A percentile compares a stretch with the other conserved stretches of the same genome.
Conservation (phyloP, 2,329 filamentous ascomycete species). For the Diplodia corticola region DNA sequence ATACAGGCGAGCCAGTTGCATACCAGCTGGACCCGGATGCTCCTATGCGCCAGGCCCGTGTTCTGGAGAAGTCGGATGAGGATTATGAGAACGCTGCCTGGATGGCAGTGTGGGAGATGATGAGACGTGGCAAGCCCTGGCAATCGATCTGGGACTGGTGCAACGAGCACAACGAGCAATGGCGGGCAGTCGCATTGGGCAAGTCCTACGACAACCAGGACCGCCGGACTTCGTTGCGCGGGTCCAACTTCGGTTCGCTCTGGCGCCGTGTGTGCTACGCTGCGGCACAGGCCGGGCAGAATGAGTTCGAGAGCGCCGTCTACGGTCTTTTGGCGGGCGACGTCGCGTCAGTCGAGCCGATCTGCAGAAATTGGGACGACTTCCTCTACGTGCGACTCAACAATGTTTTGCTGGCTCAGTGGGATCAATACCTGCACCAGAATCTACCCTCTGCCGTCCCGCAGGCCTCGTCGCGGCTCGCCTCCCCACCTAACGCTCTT, state of each 20-base stretch:
- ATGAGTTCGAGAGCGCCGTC: slow-evolving; percentile 82
- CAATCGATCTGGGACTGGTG: slow-evolving; percentile 82
- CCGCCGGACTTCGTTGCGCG: slow-evolving; percentile 13
- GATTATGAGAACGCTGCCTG: slow-evolving; percentile 89
- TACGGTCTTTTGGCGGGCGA: slow-evolving; percentile 91
- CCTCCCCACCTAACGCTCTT: slow-evolving; percentile 65
- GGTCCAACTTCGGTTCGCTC: slow-evolving; percentile 49
- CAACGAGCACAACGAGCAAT: slow-evolving; percentile 78
- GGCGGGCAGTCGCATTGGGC: slow-evolving; percentile 82
- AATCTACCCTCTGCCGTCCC: slow-evolving; percentile 24
- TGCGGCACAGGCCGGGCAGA: slow-evolving; percentile 67
- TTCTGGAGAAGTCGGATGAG: slow-evolving; percentile 77
- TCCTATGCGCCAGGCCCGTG: slow-evolving; percentile 72
- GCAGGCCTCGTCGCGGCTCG: slow-evolving; percentile 57
- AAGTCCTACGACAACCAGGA: slow-evolving; percentile 58
- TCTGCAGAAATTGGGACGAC: slow-evolving; percentile 82
- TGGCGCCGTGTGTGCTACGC: slow-evolving; percentile 79
- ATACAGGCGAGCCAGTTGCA: slow-evolving; percentile 63
- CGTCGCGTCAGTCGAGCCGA: slow-evolving; percentile 70
- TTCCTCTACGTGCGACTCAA: slow-evolving; percentile 86
- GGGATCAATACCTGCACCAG: slow-evolving; percentile 66
- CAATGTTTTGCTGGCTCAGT: slow-evolving; percentile 75
- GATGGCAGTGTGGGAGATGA: slow-evolving; percentile 90
- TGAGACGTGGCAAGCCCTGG: slow-evolving; percentile 78
- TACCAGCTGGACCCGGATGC: slow-evolving; percentile 93